Percentiles rank a stretch among this genome's conserved stretches.
Evolutionary conservation across 805 yeast genomes (phyloP).

Genomic region (Pichia pseudocactophila): DNA sequence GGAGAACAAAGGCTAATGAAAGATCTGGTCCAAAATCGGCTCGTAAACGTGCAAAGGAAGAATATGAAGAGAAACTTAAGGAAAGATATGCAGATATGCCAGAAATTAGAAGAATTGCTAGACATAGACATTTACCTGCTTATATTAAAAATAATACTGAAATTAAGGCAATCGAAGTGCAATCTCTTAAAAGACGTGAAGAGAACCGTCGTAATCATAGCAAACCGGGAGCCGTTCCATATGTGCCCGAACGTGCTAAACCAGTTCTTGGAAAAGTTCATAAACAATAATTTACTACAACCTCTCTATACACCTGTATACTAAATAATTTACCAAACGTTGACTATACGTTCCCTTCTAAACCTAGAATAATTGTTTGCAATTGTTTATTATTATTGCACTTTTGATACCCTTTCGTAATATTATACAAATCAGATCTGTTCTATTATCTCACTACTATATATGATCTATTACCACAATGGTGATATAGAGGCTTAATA

Average conservation of each 20-base stretch:
- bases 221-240: constrained; percentile 50
- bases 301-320: neutral
- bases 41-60: constrained; percentile 71
- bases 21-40: constrained; percentile 75
- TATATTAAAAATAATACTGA: constrained; percentile 85
- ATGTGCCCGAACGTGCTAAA: constrained; percentile 68
- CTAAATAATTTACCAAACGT: too few species aligned
- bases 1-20: constrained; percentile 86
- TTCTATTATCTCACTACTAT: too few species aligned
- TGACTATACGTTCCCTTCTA: too few species aligned
- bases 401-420: too few species aligned
- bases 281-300: constrained; percentile 26
- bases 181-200: constrained; percentile 70
- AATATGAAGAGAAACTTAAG: constrained; percentile 85
- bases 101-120: constrained; percentile 78
- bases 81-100: constrained; percentile 95
- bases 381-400: too few species aligned
- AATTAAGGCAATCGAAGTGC: constrained; percentile 67
- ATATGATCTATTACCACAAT: too few species aligned
- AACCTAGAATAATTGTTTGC: too few species aligned
- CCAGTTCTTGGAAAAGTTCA: constrained; percentile 80
- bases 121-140: constrained; percentile 87
- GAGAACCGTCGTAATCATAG: constrained; percentile 75
- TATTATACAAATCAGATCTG: too few species aligned
- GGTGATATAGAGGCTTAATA: too few species aligned